These are phyloP conservation scores for Triangularia setosa DNA, from an alignment of 2,329 filamentous ascomycete genomes.

Conservation along the genomic window DNA sequence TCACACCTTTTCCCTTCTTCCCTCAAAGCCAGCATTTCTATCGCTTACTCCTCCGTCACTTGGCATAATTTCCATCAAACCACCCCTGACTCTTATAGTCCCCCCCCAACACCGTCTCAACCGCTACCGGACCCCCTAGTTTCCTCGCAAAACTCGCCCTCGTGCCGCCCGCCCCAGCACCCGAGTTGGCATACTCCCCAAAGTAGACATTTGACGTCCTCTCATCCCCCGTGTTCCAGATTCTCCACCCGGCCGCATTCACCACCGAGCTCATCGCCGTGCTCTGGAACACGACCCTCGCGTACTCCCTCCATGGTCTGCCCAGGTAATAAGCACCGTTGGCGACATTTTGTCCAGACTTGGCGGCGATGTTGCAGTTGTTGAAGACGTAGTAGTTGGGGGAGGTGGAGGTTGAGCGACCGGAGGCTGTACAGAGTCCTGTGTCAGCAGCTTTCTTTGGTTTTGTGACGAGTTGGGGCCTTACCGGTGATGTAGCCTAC, in stretches of 20 bases:
- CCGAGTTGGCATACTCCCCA: conserved; percentile 57
- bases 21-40: too few species aligned
- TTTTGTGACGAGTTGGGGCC: conserved; percentile 1
- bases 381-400: conserved; percentile 46
- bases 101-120: conserved; percentile 30
- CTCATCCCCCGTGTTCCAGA: conserved; percentile 49
- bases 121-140: conserved; percentile 34
- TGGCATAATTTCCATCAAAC: conserved; percentile 31
- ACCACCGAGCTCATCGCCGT: conserved; percentile 52
- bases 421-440: conserved; percentile 36
- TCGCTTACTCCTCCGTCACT: conserved; percentile 4
- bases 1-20: too few species aligned
- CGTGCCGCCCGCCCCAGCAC: conserved; percentile 50
- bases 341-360: conserved; percentile 34
- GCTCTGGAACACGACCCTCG: conserved; percentile 47
- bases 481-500: conserved; percentile 42
- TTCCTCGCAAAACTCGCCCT: conserved; percentile 43
- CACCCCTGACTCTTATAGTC: conserved; percentile 27
- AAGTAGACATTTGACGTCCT: conserved; percentile 52
- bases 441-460: neutral
- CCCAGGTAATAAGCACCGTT: conserved; percentile 44
- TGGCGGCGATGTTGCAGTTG: conserved; percentile 40
- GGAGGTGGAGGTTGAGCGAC: conserved; percentile 35
- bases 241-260: conserved; percentile 55
- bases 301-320: conserved; percentile 44